Evolutionary conservation across 116 monocot species (phyloP), one percentile per base, ranked within the genome.

Genomic region (Zostera marina): DNA sequence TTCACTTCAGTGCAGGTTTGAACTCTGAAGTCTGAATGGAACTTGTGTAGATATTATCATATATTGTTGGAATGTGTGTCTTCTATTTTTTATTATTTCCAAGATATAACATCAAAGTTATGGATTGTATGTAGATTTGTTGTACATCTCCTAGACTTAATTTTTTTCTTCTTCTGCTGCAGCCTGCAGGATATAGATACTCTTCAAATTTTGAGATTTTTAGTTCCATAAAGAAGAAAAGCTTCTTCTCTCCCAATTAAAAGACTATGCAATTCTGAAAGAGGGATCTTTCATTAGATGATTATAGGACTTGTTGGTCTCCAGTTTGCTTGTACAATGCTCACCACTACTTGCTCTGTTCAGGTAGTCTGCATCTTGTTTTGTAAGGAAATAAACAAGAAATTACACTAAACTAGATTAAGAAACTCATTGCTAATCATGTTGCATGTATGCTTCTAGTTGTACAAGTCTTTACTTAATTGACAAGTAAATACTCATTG

Each of bases 161-260:
- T n/a, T 40, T 26, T 21, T 19, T 43, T 65, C 22, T 12, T 19
- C 23, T 65, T 32, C 65, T n/a, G n/a, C n/a, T n/a, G n/a, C n/a
- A n/a, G n/a, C 5, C 60, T 74, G 53, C 82, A 96, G 96, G 74
- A 66, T 15, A 40, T 47, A 83, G 66, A 61, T 59, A 62, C 23
- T 43, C 43, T n/a, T 64, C 72, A 85, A 60, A 20, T 78, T n/a
- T 73, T 77, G 74, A 75, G 64, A 53, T 45, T 82, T 48, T 76
- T 96, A 70, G 73, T 80, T 70, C 77, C 83, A 38, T 65, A 82
- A 44, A 85, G 96, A 59, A 78, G n/a, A 73, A 64, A 74, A 80
- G 6, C 62, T 73, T 39, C 81, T 84, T 60, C 64, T 81, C 56
- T 76, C 53, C 38, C 58, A 82, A 19, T 85, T 76, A 62, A 72